Evolutionary conservation across 805 yeast genomes (phyloP).

Genomic region (Tetrapisispora iriomotensis): DNA sequence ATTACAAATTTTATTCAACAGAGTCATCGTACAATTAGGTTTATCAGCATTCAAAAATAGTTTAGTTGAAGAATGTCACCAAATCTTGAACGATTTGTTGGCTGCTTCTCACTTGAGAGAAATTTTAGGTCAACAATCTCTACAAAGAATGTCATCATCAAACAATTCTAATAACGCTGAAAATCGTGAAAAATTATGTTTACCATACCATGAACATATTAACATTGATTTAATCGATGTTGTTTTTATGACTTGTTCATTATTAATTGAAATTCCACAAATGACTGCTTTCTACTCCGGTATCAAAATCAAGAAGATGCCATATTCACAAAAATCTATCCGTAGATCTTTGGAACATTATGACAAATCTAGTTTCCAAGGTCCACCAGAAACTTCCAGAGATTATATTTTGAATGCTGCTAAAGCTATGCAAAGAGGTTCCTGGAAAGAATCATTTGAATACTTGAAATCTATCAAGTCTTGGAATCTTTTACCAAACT

Average conservation of each 20-base stretch:
- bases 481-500: constrained; percentile 74
- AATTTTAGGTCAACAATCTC: constrained; percentile 79
- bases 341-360: constrained; percentile 85
- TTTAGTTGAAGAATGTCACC: constrained; percentile 75
- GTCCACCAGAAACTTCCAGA: constrained; percentile 94
- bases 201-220: constrained; percentile 98
- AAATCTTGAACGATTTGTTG: constrained; percentile 77
- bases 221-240: constrained; percentile 91
- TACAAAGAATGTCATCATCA: constrained; percentile 53
- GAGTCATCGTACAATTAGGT: constrained; percentile 93
- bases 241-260: constrained; percentile 81
- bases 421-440: constrained; percentile 74
- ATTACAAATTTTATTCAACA: constrained; percentile 85
- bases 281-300: constrained; percentile 60
- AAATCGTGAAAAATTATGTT: constrained; percentile 49
- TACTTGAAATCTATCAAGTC: constrained; percentile 51
- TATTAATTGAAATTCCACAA: constrained; percentile 85
- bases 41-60: constrained; percentile 91
- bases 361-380: constrained; percentile 89
- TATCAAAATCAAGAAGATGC: constrained; percentile 52
- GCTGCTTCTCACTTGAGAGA: constrained; percentile 82
- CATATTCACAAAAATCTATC: constrained; percentile 64
- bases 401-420: constrained; percentile 93
- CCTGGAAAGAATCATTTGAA: constrained; percentile 72
- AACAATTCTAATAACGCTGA: constrained; percentile 26